Percentiles rank a stretch among this genome's conserved stretches.
These are phyloP conservation scores for Xylariales sp. DNA, from an alignment of 2,329 filamentous ascomycete species.

Conservation along the genomic window DNA sequence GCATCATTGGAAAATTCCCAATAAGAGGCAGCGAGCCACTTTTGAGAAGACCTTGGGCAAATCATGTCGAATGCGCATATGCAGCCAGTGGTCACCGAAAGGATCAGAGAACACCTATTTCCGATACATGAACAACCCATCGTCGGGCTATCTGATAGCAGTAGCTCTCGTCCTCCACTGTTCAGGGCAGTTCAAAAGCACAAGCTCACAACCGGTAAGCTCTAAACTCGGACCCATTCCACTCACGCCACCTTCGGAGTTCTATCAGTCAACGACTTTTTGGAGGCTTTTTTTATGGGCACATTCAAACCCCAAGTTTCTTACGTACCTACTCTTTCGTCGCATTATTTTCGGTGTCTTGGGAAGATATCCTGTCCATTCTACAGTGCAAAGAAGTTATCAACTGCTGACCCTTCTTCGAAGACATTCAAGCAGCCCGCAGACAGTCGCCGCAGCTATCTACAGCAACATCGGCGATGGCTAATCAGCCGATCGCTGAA, in stretches of 20 bases:
- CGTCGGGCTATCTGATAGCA: background rate
- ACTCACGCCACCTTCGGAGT: too few species aligned
- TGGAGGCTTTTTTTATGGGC: too few species aligned
- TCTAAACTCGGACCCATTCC: too few species aligned
- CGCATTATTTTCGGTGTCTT: too few species aligned
- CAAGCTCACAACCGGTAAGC: slow-evolving; percentile 5
- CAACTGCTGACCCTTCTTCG: too few species aligned
- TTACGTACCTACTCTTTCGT: too few species aligned
- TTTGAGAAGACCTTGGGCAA: background rate
- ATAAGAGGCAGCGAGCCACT: background rate
- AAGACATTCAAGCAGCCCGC: slow-evolving; percentile 17
- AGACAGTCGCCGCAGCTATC: slow-evolving; percentile 25
- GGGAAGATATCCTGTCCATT: too few species aligned
- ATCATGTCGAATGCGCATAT: slow-evolving; percentile 2
- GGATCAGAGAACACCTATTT: background rate
- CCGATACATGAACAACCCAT: background rate
- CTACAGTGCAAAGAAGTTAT: background rate
- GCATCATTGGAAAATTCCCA: slow-evolving; percentile 2
- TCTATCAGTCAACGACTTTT: too few species aligned
- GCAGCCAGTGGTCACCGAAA: slow-evolving; percentile 1
- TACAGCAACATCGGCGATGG: slow-evolving; percentile 28
- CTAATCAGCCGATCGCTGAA: slow-evolving; percentile 24
- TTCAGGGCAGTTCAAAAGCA: background rate
- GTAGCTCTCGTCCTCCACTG: background rate
- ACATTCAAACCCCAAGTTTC: too few species aligned